These are phyloP conservation scores for Tuber calosporum DNA, from an alignment of 495 filamentous ascomycete genomes.

Conservation along the genomic window DNA sequence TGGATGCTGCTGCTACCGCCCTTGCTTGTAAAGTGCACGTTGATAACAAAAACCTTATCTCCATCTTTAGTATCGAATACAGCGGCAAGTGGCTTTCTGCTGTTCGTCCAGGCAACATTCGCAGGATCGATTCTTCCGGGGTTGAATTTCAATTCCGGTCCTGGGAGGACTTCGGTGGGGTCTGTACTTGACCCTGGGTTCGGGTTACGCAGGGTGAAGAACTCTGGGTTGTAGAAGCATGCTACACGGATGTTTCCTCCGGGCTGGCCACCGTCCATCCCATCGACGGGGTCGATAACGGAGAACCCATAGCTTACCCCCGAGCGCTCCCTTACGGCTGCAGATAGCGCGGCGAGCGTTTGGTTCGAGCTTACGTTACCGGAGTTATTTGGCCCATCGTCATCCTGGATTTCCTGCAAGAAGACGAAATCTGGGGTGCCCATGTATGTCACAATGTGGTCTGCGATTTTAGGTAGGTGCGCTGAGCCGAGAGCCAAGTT, in stretches of 20 bases:
- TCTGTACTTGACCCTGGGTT: conserved; percentile 46
- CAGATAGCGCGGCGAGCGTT: conserved; percentile 47
- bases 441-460: conserved; percentile 52
- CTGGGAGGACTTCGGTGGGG: conserved; percentile 48
- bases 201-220: conserved; percentile 48
- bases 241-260: conserved; percentile 61
- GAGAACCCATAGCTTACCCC: conserved; percentile 47
- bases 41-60: conserved; percentile 53
- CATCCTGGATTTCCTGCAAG: conserved; percentile 58
- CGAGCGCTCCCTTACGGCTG: conserved; percentile 44
- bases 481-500: conserved; percentile 49
- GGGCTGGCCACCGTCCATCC: conserved; percentile 52
- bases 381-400: conserved; percentile 50
- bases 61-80: conserved; percentile 49
- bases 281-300: conserved; percentile 48
- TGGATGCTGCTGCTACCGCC: conserved; percentile 53
- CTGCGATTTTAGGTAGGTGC: conserved; percentile 48
- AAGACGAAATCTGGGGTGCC: conserved; percentile 52
- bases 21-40: conserved; percentile 55
- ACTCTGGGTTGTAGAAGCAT: conserved; percentile 53
- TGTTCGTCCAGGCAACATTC: conserved; percentile 50
- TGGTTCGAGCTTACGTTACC: conserved; percentile 47
- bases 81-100: conserved; percentile 55
- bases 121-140: conserved; percentile 54
- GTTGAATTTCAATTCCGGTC: conserved; percentile 51